These are phyloP conservation scores for Atkinsonella texensis DNA, from an alignment of 2,329 filamentous ascomycete species.

Conservation along the genomic window DNA sequence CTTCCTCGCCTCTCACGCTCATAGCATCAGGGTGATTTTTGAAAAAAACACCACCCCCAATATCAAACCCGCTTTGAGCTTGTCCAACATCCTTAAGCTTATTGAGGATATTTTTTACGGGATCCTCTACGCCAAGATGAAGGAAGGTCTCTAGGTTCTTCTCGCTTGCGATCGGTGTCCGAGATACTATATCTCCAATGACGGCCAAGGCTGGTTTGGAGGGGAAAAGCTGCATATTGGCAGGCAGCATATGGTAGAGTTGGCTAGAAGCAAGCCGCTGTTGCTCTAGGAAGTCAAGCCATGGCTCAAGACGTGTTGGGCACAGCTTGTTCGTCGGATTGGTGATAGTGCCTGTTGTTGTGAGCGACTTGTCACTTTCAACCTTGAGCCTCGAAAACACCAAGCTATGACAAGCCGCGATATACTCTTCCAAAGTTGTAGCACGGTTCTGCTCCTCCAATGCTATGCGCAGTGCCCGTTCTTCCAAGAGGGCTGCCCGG, in stretches of 20 bases:
- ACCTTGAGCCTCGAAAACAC: conserved; percentile 15
- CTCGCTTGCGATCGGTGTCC: background rate
- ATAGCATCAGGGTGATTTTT: conserved; percentile 1
- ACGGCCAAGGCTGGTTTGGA: background rate
- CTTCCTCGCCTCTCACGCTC: background rate
- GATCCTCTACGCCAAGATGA: conserved; percentile 2
- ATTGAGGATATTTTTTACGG: background rate
- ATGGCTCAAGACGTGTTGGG: conserved; percentile 16
- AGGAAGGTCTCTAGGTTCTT: conserved; percentile 4
- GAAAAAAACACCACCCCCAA: conserved; percentile 4
- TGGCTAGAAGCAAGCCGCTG: conserved; percentile 1
- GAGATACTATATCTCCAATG: background rate
- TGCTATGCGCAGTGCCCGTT: background rate
- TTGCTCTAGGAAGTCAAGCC: conserved; percentile 10
- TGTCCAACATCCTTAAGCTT: background rate
- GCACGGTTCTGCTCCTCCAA: conserved; percentile 10
- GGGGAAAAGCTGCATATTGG: background rate
- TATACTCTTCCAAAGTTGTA: conserved; percentile 21
- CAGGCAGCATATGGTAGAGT: background rate
- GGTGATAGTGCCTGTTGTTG: conserved; percentile 16
- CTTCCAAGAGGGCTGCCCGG: too few relatives aligned
- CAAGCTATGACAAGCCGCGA: conserved; percentile 16
- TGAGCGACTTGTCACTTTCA: conserved; percentile 14
- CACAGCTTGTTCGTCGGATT: conserved; percentile 19
- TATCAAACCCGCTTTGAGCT: background rate